These are phyloP conservation scores for Pinus albicaulis DNA, from an alignment of 75 land plant species.

Conservation along the genomic window DNA sequence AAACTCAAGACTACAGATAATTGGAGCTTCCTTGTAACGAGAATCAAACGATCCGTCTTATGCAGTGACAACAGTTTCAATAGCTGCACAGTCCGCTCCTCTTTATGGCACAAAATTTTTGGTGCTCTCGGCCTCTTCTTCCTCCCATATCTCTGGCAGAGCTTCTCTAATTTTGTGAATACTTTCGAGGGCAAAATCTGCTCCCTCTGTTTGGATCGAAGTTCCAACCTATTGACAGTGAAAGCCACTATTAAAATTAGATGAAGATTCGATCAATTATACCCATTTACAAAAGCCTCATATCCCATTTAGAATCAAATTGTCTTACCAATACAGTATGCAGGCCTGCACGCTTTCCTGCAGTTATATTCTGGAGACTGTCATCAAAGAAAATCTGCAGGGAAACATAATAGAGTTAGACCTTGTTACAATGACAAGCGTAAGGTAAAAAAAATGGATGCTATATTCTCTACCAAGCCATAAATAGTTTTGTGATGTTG, in stretches of 20 bases:
- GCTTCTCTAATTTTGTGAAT: constrained; percentile 33
- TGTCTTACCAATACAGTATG: constrained; percentile 31
- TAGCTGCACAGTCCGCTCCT: neutral
- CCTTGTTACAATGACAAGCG: neutral
- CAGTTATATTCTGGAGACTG: constrained; percentile 30
- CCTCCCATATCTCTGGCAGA: constrained; percentile 26
- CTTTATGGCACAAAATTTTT: too few relatives aligned
- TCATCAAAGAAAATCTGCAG: constrained; percentile 45
- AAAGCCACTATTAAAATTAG: neutral
- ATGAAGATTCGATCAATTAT: too few relatives aligned
- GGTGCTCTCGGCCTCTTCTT: neutral
- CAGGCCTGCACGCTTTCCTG: constrained; percentile 26
- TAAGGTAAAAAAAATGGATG: neutral
- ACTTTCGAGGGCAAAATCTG: constrained; percentile 27
- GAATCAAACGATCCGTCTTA: neutral
- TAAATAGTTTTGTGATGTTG: too few relatives aligned
- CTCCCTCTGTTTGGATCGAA: too few relatives aligned
- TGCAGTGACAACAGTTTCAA: neutral
- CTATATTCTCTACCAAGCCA: too few relatives aligned
- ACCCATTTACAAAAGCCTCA: neutral
- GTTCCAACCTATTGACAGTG: constrained; percentile 7
- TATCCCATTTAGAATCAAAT: too few relatives aligned
- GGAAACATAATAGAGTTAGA: neutral
- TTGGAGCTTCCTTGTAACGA: too few relatives aligned
- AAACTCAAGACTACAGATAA: too few relatives aligned